Percentiles rank a stretch among this genome's conserved stretches.
Evolutionary conservation across 495 filamentous ascomycete species (phyloP).

Genomic region (Massariosphaeria phaeospora): DNA sequence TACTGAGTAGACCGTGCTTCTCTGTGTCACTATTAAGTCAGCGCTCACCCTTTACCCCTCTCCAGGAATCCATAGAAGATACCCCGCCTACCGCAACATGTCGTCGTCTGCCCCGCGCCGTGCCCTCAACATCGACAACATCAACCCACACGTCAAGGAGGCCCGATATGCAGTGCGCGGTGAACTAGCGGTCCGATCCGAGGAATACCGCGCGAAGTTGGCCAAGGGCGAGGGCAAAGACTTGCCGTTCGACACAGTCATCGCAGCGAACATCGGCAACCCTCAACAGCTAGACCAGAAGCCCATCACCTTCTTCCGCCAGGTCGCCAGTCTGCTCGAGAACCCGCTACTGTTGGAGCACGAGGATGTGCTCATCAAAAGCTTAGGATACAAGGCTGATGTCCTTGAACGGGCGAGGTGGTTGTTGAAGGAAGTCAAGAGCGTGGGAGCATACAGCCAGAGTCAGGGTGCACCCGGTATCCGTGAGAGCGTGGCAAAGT

Average conservation of each 20-base stretch:
- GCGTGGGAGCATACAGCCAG: constrained; percentile 92
- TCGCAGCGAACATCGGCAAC: constrained; percentile 98
- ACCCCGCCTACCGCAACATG: constrained; percentile 47
- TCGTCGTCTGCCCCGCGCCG: constrained; percentile 50
- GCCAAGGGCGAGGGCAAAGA: constrained; percentile 50
- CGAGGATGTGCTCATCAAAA: constrained; percentile 59
- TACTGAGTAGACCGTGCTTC: constrained; percentile 4
- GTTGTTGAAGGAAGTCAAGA: constrained; percentile 75
- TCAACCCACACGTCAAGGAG: constrained; percentile 77
- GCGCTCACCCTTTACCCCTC: constrained; percentile 4
- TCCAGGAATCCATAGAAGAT: background rate
- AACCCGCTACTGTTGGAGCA: constrained; percentile 79
- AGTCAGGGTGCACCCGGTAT: constrained; percentile 83
- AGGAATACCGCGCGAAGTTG: constrained; percentile 76
- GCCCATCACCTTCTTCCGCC: constrained; percentile 97
- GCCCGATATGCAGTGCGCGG: constrained; percentile 97
- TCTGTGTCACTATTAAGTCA: constrained; percentile 1
- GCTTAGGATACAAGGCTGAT: constrained; percentile 77
- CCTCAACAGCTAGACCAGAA: constrained; percentile 98
- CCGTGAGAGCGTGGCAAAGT: constrained; percentile 81
- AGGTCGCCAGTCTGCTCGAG: constrained; percentile 91
- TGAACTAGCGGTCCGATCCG: constrained; percentile 84
- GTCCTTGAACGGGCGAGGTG: constrained; percentile 77
- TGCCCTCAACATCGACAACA: constrained; percentile 76
- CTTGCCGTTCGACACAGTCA: constrained; percentile 83